These are phyloP conservation scores for Puccinia polysora DNA, from an alignment of 1,284 basidiomycete genomes.

Conservation along the genomic window DNA sequence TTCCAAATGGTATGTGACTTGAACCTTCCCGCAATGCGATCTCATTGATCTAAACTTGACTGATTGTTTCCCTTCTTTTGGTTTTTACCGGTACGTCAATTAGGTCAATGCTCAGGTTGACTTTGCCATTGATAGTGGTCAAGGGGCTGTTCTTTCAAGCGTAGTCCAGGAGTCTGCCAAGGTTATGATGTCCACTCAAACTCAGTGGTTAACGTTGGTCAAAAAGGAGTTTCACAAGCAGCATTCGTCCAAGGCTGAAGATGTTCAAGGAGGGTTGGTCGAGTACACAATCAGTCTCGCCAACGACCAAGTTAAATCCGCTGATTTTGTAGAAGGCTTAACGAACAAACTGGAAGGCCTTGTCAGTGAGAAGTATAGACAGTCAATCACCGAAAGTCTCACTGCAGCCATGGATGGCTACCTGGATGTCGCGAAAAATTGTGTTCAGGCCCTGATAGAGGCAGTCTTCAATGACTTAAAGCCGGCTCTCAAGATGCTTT, in stretches of 20 bases:
- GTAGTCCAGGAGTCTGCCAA: slow-evolving; percentile 83
- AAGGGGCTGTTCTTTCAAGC: slow-evolving; percentile 84
- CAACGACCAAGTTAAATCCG: slow-evolving; percentile 95
- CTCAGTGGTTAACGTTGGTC: slow-evolving; percentile 77
- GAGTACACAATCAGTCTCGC: slow-evolving; percentile 98
- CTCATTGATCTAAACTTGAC: background rate
- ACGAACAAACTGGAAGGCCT: slow-evolving; percentile 79
- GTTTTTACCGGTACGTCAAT: background rate
- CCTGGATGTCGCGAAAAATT: slow-evolving; percentile 94
- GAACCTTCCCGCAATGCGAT: background rate
- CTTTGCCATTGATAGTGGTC: slow-evolving; percentile 88
- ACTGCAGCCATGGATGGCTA: slow-evolving; percentile 98
- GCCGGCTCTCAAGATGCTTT: slow-evolving; percentile 78
- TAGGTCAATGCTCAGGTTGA: slow-evolving; percentile 93
- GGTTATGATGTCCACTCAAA: slow-evolving; percentile 84
- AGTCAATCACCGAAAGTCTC: slow-evolving; percentile 73
- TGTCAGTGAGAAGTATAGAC: slow-evolving; percentile 86
- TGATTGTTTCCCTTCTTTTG: background rate
- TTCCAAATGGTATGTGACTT: slow-evolving; percentile 64
- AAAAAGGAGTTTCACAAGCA: slow-evolving; percentile 83
- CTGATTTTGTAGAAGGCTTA: slow-evolving; percentile 84
- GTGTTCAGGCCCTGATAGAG: slow-evolving; percentile 86
- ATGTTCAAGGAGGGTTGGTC: slow-evolving; percentile 77
- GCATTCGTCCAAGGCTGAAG: slow-evolving; percentile 70
- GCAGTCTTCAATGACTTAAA: slow-evolving; percentile 93